Evolutionary conservation across 129 eudicot species (phyloP), one percentile per base, ranked within the genome.

Genomic region (Pittosporum tobira): DNA sequence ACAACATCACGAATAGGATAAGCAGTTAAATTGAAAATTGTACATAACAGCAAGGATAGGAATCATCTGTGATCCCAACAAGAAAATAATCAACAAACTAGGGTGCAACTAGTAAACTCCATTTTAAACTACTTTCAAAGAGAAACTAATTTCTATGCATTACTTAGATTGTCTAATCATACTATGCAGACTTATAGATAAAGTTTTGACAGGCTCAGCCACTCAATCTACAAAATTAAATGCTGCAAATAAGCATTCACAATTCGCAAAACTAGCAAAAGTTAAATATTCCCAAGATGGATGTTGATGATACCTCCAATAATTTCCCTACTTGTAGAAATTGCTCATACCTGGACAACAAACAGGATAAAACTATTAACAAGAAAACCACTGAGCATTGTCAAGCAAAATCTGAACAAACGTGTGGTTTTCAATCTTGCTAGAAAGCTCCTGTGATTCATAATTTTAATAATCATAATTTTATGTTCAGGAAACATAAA

Each of bases 311-410:
- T 76, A 91, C 99, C 99, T 93, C 99, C 79, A 93, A 77, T 50
- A 93, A 81, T 78, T 84, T 83, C 47, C 94, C 96, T 34, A 83
- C 88, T 63, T 83, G 85, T 50, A 87, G 63, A 74, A 83, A 81
- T 31, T 83, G 90, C 68, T 91, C 91, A 63, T 78, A 86, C 77
- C 98, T 91, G 77, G 67, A 80, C 34, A 63, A 44, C 54, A 57
- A 48, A 44, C 18, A 67, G 31, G 29, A 50, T 9, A 37, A 18
- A 57, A 26, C 27, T 34, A 48, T 48, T 57, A 69, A 71, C 42
- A 31, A 46, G 40, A 3, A 57, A 27, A 45, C 59, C 19, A 16
- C 1, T 6, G 24, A 16, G n/a, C 8, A 26, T n/a, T 31, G 10
- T 37, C 24, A 25, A 53, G 34, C 5, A 42, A 22, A 56, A 26